Percentiles rank a stretch among this genome's conserved stretches.
phyloP scores from a whole-genome alignment of 495 filamentous ascomycete genomes.

The Coniosporium apollinis region DNA sequence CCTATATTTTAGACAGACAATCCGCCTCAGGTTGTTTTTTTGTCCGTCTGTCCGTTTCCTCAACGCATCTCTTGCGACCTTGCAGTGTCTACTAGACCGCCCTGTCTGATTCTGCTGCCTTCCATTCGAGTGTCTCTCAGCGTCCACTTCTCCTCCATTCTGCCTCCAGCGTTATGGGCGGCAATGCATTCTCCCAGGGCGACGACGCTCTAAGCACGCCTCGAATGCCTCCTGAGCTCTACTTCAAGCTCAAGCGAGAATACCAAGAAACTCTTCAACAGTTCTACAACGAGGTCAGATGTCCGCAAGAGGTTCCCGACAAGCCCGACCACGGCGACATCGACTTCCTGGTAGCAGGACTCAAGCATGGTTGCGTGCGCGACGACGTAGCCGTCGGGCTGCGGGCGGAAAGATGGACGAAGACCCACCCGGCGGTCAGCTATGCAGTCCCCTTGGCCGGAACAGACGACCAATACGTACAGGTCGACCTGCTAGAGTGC shows the following conservation, averaged over 20 bases:
- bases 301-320: slow-evolving; percentile 16
- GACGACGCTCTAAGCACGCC: slow-evolving; percentile 11
- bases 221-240: slow-evolving; percentile 13
- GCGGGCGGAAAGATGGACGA: slow-evolving; percentile 2
- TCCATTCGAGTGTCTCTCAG: too few species aligned
- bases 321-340: slow-evolving; percentile 22
- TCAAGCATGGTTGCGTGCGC: neutral
- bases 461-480: slow-evolving; percentile 27
- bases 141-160: too few species aligned
- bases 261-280: slow-evolving; percentile 1
- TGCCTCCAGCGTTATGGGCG: slow-evolving; percentile 15
- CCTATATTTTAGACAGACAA: too few species aligned
- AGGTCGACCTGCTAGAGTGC: slow-evolving; percentile 47
- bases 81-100: too few species aligned
- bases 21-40: too few species aligned
- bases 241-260: slow-evolving; percentile 5
- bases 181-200: slow-evolving; percentile 17
- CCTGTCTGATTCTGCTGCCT: too few species aligned
- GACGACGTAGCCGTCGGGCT: slow-evolving; percentile 1
- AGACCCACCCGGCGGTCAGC: slow-evolving; percentile 1
- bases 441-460: slow-evolving; percentile 8
- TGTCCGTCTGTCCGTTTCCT: too few species aligned
- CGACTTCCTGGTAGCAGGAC: slow-evolving; percentile 20
- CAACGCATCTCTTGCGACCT: too few species aligned
- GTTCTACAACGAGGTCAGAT: slow-evolving; percentile 5